phyloP scores from a whole-genome alignment of 1,284 basidiomycete genomes.

The Irpex sp. region DNA sequence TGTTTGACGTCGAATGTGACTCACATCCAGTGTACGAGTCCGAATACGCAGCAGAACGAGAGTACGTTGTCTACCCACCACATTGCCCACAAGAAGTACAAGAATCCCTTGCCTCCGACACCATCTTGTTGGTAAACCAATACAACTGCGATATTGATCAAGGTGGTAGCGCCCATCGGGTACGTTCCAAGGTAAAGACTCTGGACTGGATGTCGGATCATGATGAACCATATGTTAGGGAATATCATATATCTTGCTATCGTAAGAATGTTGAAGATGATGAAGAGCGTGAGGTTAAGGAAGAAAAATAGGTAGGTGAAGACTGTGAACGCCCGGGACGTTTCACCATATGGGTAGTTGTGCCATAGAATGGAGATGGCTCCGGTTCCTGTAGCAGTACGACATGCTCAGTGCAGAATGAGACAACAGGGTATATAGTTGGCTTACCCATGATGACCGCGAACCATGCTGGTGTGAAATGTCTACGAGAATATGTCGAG shows the following conservation, averaged over 20 bases:
- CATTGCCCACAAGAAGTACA: slow-evolving; percentile 49
- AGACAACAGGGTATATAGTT: slow-evolving; percentile 22
- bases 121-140: slow-evolving; percentile 27
- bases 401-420: neutral
- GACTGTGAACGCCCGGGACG: slow-evolving; percentile 25
- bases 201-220: slow-evolving; percentile 49
- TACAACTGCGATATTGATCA: slow-evolving; percentile 32
- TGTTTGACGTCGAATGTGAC: slow-evolving; percentile 14
- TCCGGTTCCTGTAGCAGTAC: slow-evolving; percentile 25
- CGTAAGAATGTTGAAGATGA: slow-evolving; percentile 38
- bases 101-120: slow-evolving; percentile 43
- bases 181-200: slow-evolving; percentile 58
- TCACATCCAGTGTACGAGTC: slow-evolving; percentile 53
- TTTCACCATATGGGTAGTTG: slow-evolving; percentile 33
- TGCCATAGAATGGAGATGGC: slow-evolving; percentile 34
- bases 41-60: slow-evolving; percentile 48
- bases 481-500: slow-evolving; percentile 21
- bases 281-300: slow-evolving; percentile 51
- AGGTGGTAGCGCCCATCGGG: slow-evolving; percentile 58
- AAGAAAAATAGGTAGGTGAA: slow-evolving; percentile 45
- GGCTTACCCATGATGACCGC: slow-evolving; percentile 32
- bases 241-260: slow-evolving; percentile 46
- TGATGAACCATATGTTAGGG: slow-evolving; percentile 31
- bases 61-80: slow-evolving; percentile 60
- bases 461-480: slow-evolving; percentile 47